Percentiles rank a stretch among this genome's conserved stretches.
Conservation (phyloP, 176 grass and related monocot genomes). For the Zizania latifolia region DNA sequence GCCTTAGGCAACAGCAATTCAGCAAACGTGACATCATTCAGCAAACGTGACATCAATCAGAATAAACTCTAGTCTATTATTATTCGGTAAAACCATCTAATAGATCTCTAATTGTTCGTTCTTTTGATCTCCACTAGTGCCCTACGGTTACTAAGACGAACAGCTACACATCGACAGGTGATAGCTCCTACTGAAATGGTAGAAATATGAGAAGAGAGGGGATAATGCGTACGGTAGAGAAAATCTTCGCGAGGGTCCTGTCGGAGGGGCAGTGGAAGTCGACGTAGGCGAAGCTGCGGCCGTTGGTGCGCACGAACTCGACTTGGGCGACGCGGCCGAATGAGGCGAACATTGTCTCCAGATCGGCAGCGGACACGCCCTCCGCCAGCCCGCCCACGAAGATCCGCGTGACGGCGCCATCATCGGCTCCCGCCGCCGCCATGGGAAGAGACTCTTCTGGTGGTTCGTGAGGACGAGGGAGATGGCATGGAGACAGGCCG, state of each 20-base stretch:
- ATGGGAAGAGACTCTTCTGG: conserved; percentile 1
- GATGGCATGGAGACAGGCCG: not conserved
- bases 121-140: not conserved
- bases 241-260: conserved; percentile 71
- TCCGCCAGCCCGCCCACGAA: conserved; percentile 67
- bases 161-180: not conserved
- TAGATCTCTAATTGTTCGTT: not conserved
- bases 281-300: conserved; percentile 73
- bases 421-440: not conserved
- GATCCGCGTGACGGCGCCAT: conserved; percentile 4
- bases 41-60: not conserved
- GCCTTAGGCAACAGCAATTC: not conserved
- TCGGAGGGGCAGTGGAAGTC: conserved; percentile 74
- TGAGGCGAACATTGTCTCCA: conserved; percentile 56
- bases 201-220: not conserved
- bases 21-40: not conserved
- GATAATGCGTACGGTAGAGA: conserved; percentile 46
- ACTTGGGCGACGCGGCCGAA: conserved; percentile 45
- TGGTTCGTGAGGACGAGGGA: not conserved
- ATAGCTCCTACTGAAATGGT: not conserved
- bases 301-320: conserved; percentile 64
- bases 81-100: not conserved
- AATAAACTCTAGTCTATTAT: not conserved
- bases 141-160: not conserved
- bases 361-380: conserved; percentile 44